Evolutionary conservation across 495 filamentous ascomycete genomes (phyloP).

Genomic region (Xylona heveae): DNA sequence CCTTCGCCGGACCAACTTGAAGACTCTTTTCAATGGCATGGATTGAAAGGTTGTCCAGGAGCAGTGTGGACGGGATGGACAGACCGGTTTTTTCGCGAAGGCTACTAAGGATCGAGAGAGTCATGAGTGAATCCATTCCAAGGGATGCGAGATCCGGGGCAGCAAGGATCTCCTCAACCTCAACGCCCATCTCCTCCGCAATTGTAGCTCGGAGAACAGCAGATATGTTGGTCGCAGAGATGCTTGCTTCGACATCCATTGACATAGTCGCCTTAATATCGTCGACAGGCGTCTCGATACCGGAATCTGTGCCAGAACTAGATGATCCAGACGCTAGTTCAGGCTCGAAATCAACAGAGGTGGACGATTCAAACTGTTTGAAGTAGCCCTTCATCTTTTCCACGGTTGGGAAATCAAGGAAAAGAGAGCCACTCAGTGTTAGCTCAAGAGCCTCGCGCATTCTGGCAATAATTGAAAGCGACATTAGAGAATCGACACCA

Average conservation of each 20-base stretch:
- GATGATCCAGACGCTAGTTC: not conserved
- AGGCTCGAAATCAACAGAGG: too few species aligned
- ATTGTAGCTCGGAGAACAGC: constrained; percentile 34
- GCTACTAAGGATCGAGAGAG: constrained; percentile 24
- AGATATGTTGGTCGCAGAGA: too few species aligned
- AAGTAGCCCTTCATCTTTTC: constrained; percentile 38
- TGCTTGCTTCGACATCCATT: constrained; percentile 14
- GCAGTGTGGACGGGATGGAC: constrained; percentile 15
- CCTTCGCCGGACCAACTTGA: constrained; percentile 19
- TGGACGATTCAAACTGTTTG: constrained; percentile 24
- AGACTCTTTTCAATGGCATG: constrained; percentile 25
- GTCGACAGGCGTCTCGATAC: too few species aligned
- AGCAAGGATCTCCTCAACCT: constrained; percentile 34
- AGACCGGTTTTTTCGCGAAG: constrained; percentile 34
- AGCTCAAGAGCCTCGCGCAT: constrained; percentile 25
- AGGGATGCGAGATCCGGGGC: constrained; percentile 23
- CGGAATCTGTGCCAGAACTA: too few species aligned
- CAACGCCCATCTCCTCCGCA: constrained; percentile 44
- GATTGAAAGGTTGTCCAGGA: constrained; percentile 20
- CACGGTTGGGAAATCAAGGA: constrained; percentile 27
- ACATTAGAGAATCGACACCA: constrained; percentile 31
- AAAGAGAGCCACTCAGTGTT: too few species aligned
- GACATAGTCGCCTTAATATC: too few species aligned
- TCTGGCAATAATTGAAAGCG: constrained; percentile 20
- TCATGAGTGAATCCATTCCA: constrained; percentile 32